Evolutionary conservation across 176 grass and related monocot species (phyloP).

Genomic region (Carex pumila): DNA sequence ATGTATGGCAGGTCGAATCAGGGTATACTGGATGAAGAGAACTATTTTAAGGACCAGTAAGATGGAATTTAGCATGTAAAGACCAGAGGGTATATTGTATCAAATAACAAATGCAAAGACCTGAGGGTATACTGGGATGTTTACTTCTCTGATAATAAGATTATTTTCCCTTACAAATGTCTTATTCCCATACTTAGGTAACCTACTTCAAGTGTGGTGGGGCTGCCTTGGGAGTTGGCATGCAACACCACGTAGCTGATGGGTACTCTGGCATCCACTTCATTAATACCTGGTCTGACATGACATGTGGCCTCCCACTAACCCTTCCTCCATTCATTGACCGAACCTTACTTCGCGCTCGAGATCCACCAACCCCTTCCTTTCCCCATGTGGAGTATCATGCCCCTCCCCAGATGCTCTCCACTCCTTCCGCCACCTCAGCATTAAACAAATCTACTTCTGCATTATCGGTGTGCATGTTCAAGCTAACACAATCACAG

Average conservation of each 20-base stretch:
- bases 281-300: constrained; percentile 28
- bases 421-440: neutral
- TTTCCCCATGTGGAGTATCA: constrained; percentile 13
- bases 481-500: neutral
- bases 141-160: neutral
- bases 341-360: constrained; percentile 23
- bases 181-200: constrained; percentile 19
- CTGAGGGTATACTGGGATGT: neutral
- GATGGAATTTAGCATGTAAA: neutral
- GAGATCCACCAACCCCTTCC: constrained; percentile 14
- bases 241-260: constrained; percentile 36
- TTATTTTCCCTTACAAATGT: neutral
- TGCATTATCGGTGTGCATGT: constrained; percentile 17
- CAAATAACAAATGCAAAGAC: neutral
- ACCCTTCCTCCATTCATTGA: neutral
- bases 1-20: neutral
- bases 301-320: constrained; percentile 15
- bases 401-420: constrained; percentile 3
- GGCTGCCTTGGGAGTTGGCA: constrained; percentile 24
- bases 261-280: constrained; percentile 22
- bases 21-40: neutral
- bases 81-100: neutral
- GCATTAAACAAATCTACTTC: neutral
- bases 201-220: constrained; percentile 40
- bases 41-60: neutral